phyloP scores from a whole-genome alignment of 805 yeast genomes.

The Komagataella ulmi region DNA sequence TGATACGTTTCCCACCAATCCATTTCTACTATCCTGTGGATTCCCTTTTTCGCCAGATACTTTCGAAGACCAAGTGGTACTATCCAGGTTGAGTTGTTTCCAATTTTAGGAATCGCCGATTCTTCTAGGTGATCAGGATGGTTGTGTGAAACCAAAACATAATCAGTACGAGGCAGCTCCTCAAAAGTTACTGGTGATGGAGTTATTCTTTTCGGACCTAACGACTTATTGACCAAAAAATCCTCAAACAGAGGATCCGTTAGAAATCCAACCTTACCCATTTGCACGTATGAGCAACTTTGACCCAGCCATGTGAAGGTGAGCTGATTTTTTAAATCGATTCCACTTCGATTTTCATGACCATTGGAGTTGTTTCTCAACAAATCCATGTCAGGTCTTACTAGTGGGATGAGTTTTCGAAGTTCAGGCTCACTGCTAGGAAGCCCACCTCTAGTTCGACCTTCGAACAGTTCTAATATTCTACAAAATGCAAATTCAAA shows the following conservation, averaged over 20 bases:
- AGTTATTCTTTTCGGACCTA: slow-evolving; percentile 81
- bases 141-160: slow-evolving; percentile 78
- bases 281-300: slow-evolving; percentile 65
- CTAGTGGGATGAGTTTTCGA: slow-evolving; percentile 43
- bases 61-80: slow-evolving; percentile 72
- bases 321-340: slow-evolving; percentile 29
- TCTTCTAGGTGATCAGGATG: slow-evolving; percentile 91
- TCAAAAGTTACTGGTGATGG: slow-evolving; percentile 58
- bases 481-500: slow-evolving; percentile 75
- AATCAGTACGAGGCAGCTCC: slow-evolving; percentile 55
- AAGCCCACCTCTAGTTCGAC: slow-evolving; percentile 42
- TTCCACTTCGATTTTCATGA: slow-evolving; percentile 13
- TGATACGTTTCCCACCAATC: slow-evolving; percentile 82
- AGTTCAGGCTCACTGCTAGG: slow-evolving; percentile 35
- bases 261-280: slow-evolving; percentile 58
- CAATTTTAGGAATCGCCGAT: slow-evolving; percentile 37
- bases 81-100: slow-evolving; percentile 62
- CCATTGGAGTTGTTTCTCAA: slow-evolving; percentile 11
- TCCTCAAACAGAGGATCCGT: slow-evolving; percentile 79
- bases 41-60: slow-evolving; percentile 44
- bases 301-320: slow-evolving; percentile 91
- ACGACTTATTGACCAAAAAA: slow-evolving; percentile 40
- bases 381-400: slow-evolving; percentile 40
- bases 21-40: slow-evolving; percentile 57
- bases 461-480: slow-evolving; percentile 54